A percentile compares a stretch with the other conserved stretches of the same genome.
These are phyloP conservation scores for Schizochytrium sp. DNA, from an alignment of 108 stramenopile genomes.

Conservation along the genomic window DNA sequence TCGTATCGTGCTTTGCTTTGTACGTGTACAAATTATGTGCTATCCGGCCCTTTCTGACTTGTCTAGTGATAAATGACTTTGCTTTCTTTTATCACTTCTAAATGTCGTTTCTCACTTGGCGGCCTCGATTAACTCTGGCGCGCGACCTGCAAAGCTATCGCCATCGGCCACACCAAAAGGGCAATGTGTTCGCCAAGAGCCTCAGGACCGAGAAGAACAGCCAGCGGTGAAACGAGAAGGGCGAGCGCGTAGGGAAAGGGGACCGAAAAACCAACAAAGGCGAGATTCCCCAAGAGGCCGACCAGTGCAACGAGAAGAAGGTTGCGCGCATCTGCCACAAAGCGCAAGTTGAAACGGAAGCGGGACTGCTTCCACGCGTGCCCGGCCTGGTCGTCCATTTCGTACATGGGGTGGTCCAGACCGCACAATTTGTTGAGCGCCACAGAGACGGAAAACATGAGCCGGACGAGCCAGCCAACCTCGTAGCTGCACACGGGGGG, in stretches of 20 bases:
- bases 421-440: not conserved
- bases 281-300: not conserved
- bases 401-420: not conserved
- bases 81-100: too few species aligned
- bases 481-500: not conserved
- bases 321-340: not conserved
- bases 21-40: too few species aligned
- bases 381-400: not conserved
- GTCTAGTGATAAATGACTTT: too few species aligned
- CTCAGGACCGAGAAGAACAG: not conserved
- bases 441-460: not conserved
- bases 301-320: not conserved
- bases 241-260: not conserved
- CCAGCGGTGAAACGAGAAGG: not conserved
- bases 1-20: too few species aligned
- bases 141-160: not conserved
- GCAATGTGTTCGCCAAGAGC: not conserved
- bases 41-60: too few species aligned
- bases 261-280: not conserved
- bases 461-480: not conserved
- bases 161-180: not conserved
- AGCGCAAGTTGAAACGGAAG: not conserved
- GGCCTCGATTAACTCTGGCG: not conserved
- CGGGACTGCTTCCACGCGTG: not conserved
- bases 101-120: too few species aligned